These are phyloP conservation scores for Orychophragmus violaceus DNA, from an alignment of 345 rosid genomes.

Conservation along the genomic window DNA sequence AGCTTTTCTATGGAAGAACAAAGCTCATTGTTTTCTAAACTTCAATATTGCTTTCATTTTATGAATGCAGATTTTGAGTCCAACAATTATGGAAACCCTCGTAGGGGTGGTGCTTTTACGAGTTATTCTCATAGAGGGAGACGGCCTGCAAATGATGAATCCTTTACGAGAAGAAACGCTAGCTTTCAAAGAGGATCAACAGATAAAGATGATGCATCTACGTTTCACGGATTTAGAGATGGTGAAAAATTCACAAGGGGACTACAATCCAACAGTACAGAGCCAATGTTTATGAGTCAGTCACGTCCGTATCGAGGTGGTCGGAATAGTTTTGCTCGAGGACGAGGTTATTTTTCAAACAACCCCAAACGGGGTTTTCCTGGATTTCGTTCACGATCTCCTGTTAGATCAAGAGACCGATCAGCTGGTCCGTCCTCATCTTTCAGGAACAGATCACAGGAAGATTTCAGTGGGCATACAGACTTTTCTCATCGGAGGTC, in stretches of 20 bases:
- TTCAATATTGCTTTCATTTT: slow-evolving; percentile 36
- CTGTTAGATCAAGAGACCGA: slow-evolving; percentile 50
- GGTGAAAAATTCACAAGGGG: slow-evolving; percentile 50
- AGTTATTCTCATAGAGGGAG: slow-evolving; percentile 59
- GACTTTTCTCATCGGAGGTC: slow-evolving; percentile 59
- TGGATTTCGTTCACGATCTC: slow-evolving; percentile 62
- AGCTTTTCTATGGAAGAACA: slow-evolving; percentile 30
- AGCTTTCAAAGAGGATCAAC: slow-evolving; percentile 48
- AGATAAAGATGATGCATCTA: slow-evolving; percentile 54
- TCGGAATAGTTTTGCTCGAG: slow-evolving; percentile 48
- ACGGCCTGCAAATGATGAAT: slow-evolving; percentile 42
- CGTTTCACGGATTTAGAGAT: slow-evolving; percentile 53
- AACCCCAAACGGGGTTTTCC: slow-evolving; percentile 44
- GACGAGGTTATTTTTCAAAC: slow-evolving; percentile 47
- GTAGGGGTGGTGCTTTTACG: slow-evolving; percentile 42
- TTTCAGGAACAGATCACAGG: slow-evolving; percentile 66
- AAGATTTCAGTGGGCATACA: slow-evolving; percentile 52
- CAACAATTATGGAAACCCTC: slow-evolving; percentile 39
- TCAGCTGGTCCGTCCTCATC: slow-evolving; percentile 70
- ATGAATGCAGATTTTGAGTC: slow-evolving; percentile 41
- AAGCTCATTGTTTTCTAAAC: slow-evolving; percentile 34
- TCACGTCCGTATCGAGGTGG: slow-evolving; percentile 56
- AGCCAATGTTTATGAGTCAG: slow-evolving; percentile 40
- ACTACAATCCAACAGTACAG: slow-evolving; percentile 38
- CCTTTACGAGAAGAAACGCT: slow-evolving; percentile 48